These are phyloP conservation scores for Ascoidea tarda DNA, from an alignment of 805 yeast genomes.

Conservation along the genomic window DNA sequence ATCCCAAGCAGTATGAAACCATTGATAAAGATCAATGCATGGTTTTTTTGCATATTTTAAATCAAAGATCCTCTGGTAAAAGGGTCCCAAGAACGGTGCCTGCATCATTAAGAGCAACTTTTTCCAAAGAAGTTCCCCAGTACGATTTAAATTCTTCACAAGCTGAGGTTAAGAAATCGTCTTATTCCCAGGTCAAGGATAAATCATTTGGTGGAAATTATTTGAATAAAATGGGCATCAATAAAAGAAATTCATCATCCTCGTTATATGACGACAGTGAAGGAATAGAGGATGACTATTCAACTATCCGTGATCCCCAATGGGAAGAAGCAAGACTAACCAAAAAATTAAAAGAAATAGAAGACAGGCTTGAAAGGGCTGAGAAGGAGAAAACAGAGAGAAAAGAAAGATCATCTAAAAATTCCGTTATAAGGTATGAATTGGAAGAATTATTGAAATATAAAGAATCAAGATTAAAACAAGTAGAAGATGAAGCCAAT, in stretches of 20 bases:
- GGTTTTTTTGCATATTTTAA: conserved; percentile 80
- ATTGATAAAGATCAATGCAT: conserved; percentile 89
- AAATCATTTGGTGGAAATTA: conserved; percentile 39
- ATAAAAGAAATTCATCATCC: conserved; percentile 1
- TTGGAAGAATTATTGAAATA: conserved; percentile 71
- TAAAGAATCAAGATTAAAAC: conserved; percentile 45
- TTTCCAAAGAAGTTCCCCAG: conserved; percentile 71
- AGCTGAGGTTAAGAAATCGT: conserved; percentile 21
- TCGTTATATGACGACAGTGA: neutral
- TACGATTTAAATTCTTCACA: conserved; percentile 49
- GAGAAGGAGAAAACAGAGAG: conserved; percentile 27
- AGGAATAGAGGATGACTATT: conserved; percentile 6
- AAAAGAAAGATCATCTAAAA: conserved; percentile 10
- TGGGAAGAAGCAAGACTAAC: conserved; percentile 86
- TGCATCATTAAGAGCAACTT: conserved; percentile 78
- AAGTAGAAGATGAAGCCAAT: conserved; percentile 18
- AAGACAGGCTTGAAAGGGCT: conserved; percentile 45
- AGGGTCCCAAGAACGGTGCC: conserved; percentile 94
- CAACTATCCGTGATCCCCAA: conserved; percentile 50
- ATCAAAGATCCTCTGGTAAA: conserved; percentile 69
- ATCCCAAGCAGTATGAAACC: conserved; percentile 76
- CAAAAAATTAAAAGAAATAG: conserved; percentile 66
- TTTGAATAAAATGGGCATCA: conserved; percentile 41
- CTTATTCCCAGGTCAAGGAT: conserved; percentile 14
- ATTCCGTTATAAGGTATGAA: conserved; percentile 38